Percentiles rank a stretch among this genome's conserved stretches.
Conservation (phyloP, 768 basidiomycete genomes). For the Lactarius sp. region DNA sequence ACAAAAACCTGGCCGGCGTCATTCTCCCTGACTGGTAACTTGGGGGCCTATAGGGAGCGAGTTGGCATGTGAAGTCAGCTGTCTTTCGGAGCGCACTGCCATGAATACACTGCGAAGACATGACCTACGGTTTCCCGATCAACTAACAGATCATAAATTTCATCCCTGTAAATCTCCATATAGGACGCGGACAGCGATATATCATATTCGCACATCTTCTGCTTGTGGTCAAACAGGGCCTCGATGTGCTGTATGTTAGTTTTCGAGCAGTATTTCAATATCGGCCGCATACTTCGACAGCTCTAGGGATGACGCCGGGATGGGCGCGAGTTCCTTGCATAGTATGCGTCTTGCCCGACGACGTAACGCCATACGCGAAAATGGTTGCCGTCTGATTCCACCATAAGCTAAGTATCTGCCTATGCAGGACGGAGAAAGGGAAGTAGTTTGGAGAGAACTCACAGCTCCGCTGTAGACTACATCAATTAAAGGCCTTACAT, state of each 20-base stretch:
- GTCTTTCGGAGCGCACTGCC: not conserved
- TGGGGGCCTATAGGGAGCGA: conserved; percentile 38
- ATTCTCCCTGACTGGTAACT: conserved; percentile 53
- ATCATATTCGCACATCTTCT: conserved; percentile 30
- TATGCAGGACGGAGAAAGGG: not conserved
- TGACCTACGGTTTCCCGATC: conserved; percentile 56
- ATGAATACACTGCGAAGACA: not conserved
- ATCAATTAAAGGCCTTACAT: conserved; percentile 74
- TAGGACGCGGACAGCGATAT: conserved; percentile 60
- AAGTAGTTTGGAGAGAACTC: conserved; percentile 30
- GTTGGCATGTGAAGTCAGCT: not conserved
- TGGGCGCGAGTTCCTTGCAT: conserved; percentile 76
- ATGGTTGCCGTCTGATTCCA: conserved; percentile 68
- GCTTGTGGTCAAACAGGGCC: conserved; percentile 21
- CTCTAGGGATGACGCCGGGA: conserved; percentile 84
- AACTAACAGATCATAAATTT: conserved; percentile 82
- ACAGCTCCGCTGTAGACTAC: conserved; percentile 74
- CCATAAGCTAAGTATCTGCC: not conserved
- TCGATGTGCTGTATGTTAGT: conserved; percentile 1
- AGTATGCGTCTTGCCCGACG: conserved; percentile 87
- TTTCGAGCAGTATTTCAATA: not conserved
- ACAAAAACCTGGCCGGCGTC: conserved; percentile 50
- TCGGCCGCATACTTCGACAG: conserved; percentile 53
- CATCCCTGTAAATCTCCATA: conserved; percentile 91
- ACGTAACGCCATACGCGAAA: conserved; percentile 89